Conservation (phyloP, 2,329 filamentous ascomycete species). For the Beauveria bassiana region DNA sequence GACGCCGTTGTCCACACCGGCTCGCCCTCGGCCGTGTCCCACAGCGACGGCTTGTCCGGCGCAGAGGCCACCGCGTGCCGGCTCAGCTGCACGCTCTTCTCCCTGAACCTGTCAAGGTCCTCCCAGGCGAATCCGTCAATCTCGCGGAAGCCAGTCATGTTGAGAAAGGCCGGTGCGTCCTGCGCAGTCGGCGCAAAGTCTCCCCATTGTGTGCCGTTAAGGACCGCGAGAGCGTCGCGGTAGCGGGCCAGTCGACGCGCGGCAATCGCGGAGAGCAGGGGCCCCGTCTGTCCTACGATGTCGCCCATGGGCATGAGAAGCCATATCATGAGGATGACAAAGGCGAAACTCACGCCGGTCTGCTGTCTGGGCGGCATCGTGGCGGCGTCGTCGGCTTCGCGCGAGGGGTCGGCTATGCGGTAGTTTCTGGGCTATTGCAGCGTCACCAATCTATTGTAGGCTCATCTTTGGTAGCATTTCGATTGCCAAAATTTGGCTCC, state of each 20-base stretch:
- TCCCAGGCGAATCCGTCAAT: slow-evolving; percentile 75
- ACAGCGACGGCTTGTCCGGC: slow-evolving; percentile 20
- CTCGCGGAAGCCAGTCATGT: slow-evolving; percentile 69
- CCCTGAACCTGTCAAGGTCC: slow-evolving; percentile 57
- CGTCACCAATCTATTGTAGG: slow-evolving; percentile 2
- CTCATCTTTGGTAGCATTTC: not conserved
- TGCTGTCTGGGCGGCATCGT: slow-evolving; percentile 42
- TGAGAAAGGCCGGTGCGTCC: slow-evolving; percentile 42
- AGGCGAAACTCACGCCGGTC: slow-evolving; percentile 24
- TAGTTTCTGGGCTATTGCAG: not conserved
- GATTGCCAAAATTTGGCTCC: not conserved
- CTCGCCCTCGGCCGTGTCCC: slow-evolving; percentile 30
- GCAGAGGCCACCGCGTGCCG: slow-evolving; percentile 37
- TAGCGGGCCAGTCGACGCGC: slow-evolving; percentile 43
- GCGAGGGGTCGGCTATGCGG: not conserved
- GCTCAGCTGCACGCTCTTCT: slow-evolving; percentile 56
- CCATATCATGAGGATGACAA: slow-evolving; percentile 32
- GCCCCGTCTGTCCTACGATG: slow-evolving; percentile 23
- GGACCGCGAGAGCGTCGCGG: slow-evolving; percentile 40
- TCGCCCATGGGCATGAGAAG: slow-evolving; percentile 30
- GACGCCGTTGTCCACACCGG: slow-evolving; percentile 71
- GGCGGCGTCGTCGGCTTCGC: slow-evolving; percentile 16
- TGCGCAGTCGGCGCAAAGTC: slow-evolving; percentile 44
- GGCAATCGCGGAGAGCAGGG: slow-evolving; percentile 28
- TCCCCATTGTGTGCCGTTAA: slow-evolving; percentile 52